Base-by-base conservation (phyloP, 2,329 filamentous ascomycete species). In the Hortaea sp. region DNA sequence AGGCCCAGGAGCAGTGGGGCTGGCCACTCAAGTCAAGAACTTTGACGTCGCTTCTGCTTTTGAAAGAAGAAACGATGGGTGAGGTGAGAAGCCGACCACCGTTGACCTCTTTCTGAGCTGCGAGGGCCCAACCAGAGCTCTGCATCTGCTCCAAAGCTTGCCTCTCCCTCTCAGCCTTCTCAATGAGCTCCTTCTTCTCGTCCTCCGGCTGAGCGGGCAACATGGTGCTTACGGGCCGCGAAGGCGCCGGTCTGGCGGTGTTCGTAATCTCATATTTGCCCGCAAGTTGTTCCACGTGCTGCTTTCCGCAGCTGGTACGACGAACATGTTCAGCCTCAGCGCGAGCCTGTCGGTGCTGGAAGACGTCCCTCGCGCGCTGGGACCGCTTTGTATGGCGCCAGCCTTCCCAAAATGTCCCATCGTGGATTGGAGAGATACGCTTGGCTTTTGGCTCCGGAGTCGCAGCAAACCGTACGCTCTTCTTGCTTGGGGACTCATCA, bases 1-100 rank as follows among this genome's bases (percentile, higher is more conserved):
- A 98, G 20, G 86, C 90, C 92, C 92, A 98, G 66, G 94, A 88
- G 62, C 88, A 90, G 10, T 85, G 80, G 0, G 84, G 76, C 61
- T 90, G 82, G 39, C 89, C 89, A 42, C 86, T 88, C 31, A 95
- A 80, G 62, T 97, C 90, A 28, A 97, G 77, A 47, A 95, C 83
- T 31, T 84, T 74, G 3, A 81, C 70, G 27, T 81, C 75, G 48
- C 52, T 50, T 35, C 56, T 54, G 28, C 46, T 43, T 40, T 57
- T 60, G 53, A 64, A 62, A 29, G 58, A 57, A 53, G 63, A 42
- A 61, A 69, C 61, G 44, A 73, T 73, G 42, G 75, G 74, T 42
- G 71, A 78, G 47, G 75, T 74, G 31, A 84, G 64, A 2, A 84
- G 68, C 42, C 70, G 72, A 42, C 79, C 80, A 45, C 78, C 77